phyloP scores from a whole-genome alignment of 352 stramenopile species.

The Phytopythium cucurbitacearum region DNA sequence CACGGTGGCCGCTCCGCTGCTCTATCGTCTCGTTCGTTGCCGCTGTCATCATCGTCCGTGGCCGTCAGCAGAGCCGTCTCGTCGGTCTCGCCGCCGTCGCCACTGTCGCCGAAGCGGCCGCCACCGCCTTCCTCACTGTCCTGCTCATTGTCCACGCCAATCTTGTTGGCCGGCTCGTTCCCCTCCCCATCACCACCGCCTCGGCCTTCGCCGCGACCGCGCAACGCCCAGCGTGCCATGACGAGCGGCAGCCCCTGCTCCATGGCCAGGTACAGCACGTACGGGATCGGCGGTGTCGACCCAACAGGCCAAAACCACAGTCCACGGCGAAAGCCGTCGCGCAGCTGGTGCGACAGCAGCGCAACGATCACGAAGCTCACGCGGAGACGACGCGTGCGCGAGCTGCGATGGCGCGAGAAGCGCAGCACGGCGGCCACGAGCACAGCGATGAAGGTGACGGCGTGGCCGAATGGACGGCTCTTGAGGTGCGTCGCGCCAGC shows the following conservation, averaged over 20 bases:
- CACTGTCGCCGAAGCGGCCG: no score
- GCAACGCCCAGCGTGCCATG: constrained; percentile 27
- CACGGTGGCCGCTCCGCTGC: no score
- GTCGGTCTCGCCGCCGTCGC: no score
- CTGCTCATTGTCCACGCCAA: no score
- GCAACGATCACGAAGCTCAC: constrained; percentile 53
- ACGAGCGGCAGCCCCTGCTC: constrained; percentile 46
- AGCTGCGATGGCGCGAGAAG: constrained; percentile 18
- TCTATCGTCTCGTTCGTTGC: no score
- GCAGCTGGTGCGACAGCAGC: constrained; percentile 63
- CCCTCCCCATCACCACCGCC: neutral
- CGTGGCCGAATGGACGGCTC: constrained; percentile 57
- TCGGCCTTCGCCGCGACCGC: neutral
- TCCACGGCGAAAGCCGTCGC: constrained; percentile 52
- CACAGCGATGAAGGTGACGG: constrained; percentile 60
- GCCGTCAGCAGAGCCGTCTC: no score
- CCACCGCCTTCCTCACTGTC: no score
- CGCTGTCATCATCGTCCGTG: no score
- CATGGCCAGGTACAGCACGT: constrained; percentile 58
- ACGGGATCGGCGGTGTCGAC: constrained; percentile 56
- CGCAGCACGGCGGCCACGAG: constrained; percentile 33
- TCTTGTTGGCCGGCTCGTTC: neutral
- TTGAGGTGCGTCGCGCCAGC: constrained; percentile 51
- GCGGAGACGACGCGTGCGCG: constrained; percentile 18
- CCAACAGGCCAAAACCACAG: constrained; percentile 74